Evolutionary conservation across 1,139 yeast genomes (phyloP), one percentile per base, ranked within the genome.

Genomic region (Spencermartinsiella ligniputridi): DNA sequence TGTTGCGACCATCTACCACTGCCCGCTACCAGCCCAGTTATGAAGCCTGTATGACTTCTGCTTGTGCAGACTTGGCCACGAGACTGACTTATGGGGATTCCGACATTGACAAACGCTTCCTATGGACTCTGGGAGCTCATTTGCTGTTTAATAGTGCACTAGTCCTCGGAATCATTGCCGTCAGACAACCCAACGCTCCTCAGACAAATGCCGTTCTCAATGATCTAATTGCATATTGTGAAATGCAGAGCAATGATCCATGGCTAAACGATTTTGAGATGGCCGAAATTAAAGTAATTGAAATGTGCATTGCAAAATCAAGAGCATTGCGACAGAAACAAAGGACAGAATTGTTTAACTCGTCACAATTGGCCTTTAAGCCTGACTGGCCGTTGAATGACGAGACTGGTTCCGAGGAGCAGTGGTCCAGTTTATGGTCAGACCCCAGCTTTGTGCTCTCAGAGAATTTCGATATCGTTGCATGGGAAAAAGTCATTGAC

Each of bases 401-500:
- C 18, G 12, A 13, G n/a, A 13, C 18, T 11, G 25, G 25, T 22
- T 22, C 25, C 6, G 25, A 22, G 9, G 39, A 36, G n/a, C 12
- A 21, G 12, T 17, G 22, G 35, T 16, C 21, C 16, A 17, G 27
- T 11, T 5, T 21, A 12, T 21, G 21, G 35, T 13, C 35, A 3
- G 32, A 21, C 27, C 40, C 40, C 6, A 18, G 33, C 36, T 21
- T 21, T 20, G 32, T 27, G 6, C 18, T 37, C 6, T 27, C 40
- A 9, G 40, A 24, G 19, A 37, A 27, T 19, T 37, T 21, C 35
- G 33, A 37, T 19, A 27, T 37, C 16, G 35, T 20, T 6, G 40
- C 40, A 13, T 37, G 40, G 40, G 40, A 21, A n/a, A 24, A 29
- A 13, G 36, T 37, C 15, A 16, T 37, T 17, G 40, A 56, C 54